Conservation (phyloP, 2,329 filamentous ascomycete species). For the Ophiostoma piceae region DNA sequence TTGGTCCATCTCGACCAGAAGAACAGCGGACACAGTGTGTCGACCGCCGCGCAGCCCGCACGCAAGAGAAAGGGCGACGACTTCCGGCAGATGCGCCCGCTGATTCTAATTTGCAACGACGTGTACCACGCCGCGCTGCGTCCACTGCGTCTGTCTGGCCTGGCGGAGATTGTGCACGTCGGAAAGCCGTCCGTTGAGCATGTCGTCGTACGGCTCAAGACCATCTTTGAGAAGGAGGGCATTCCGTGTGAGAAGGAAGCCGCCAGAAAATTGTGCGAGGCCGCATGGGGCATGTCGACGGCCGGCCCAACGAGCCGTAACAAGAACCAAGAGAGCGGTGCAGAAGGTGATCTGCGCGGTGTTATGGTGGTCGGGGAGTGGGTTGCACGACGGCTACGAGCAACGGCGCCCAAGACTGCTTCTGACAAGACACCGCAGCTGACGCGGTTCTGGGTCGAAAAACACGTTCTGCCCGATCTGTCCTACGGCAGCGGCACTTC, state of each 20-base stretch:
- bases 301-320: constrained; percentile 60
- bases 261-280: constrained; percentile 76
- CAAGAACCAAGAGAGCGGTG: constrained; percentile 58
- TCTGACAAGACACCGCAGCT: constrained; percentile 43
- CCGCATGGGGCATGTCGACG: constrained; percentile 71
- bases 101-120: constrained; percentile 96
- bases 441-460: constrained; percentile 72
- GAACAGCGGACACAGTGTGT: constrained; percentile 46
- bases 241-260: constrained; percentile 86
- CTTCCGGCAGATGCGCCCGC: constrained; percentile 78
- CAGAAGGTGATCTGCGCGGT: constrained; percentile 69
- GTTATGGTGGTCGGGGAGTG: constrained; percentile 84
- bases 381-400: constrained; percentile 67
- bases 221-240: constrained; percentile 82
- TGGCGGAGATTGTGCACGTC: constrained; percentile 88
- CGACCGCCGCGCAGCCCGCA: neutral
- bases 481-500: constrained; percentile 53
- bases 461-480: constrained; percentile 62
- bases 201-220: constrained; percentile 73
- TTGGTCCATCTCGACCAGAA: constrained; percentile 80
- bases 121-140: constrained; percentile 87
- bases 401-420: constrained; percentile 36
- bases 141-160: constrained; percentile 73
- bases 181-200: constrained; percentile 84
- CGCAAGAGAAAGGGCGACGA: constrained; percentile 63